Percentiles rank a stretch among this genome's conserved stretches.
These are phyloP conservation scores for Diplotaxis tenuifolia DNA, from an alignment of 345 rosid genomes.

Conservation along the genomic window DNA sequence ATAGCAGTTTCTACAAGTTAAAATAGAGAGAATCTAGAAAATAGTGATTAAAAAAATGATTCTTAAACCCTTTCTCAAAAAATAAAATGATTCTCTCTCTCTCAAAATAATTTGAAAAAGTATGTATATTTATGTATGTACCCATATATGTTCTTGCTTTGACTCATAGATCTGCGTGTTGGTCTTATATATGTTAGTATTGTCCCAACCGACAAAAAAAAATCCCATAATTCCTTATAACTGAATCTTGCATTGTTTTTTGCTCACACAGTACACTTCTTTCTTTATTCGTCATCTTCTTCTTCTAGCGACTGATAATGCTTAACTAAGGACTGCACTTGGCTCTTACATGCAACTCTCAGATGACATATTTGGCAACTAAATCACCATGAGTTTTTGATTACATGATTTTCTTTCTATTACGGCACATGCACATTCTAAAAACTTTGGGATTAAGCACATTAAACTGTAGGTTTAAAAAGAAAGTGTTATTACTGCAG, in stretches of 20 bases:
- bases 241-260: constrained; percentile 10
- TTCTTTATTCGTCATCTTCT: neutral
- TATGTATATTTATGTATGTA: constrained; percentile 19
- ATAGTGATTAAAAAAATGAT: too few species aligned
- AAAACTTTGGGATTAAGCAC: neutral
- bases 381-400: neutral
- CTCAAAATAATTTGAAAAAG: neutral
- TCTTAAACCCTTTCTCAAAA: too few species aligned
- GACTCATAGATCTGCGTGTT: neutral
- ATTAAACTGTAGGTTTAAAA: neutral
- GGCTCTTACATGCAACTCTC: neutral
- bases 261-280: neutral
- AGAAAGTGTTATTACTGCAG: neutral
- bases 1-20: neutral
- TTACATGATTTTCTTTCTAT: neutral
- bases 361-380: neutral
- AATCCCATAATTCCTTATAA: constrained; percentile 1
- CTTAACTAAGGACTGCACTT: neutral
- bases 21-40: neutral
- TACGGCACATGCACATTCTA: neutral
- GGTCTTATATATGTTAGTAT: constrained; percentile 20
- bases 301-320: neutral
- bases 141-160: constrained; percentile 17
- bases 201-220: constrained; percentile 24
- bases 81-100: too few species aligned